Conservation (phyloP, 1,139 yeast genomes). For the Protomyces inouyei region DNA sequence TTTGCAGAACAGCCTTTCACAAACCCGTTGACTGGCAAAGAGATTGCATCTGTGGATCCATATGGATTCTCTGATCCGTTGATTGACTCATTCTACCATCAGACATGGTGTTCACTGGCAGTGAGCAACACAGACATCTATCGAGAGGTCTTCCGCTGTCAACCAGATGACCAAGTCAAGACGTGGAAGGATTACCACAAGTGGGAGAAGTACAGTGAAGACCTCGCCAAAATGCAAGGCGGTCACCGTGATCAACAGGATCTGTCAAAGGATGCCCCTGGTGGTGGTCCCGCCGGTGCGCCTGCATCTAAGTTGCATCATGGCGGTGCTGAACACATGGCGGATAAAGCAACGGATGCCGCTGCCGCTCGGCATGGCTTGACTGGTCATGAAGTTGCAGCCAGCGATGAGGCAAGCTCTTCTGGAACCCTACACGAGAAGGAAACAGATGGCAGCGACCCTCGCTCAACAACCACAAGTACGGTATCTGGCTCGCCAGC, state of each 20-base stretch:
- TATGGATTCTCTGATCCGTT: constrained; percentile 84
- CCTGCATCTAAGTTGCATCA: constrained; percentile 23
- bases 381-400: neutral
- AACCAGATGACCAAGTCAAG: constrained; percentile 83
- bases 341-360: constrained; percentile 3
- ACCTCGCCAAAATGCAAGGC: constrained; percentile 43
- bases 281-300: constrained; percentile 26
- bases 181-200: constrained; percentile 88
- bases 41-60: constrained; percentile 62
- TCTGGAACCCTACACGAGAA: constrained; percentile 3
- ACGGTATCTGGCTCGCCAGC: neutral
- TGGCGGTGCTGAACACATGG: constrained; percentile 9
- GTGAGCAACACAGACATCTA: constrained; percentile 74
- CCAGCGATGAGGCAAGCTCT: constrained; percentile 3
- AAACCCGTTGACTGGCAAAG: constrained; percentile 25
- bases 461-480: neutral
- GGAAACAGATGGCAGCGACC: neutral
- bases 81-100: constrained; percentile 70
- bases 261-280: constrained; percentile 20
- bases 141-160: constrained; percentile 83
- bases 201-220: constrained; percentile 43
- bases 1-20: constrained; percentile 21
- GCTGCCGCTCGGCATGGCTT: neutral
- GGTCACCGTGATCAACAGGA: constrained; percentile 30
- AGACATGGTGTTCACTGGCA: constrained; percentile 83